Evolutionary conservation across 345 rosid species (phyloP), one percentile per base, ranked within the genome.

Genomic region (Pistacia atlantica): DNA sequence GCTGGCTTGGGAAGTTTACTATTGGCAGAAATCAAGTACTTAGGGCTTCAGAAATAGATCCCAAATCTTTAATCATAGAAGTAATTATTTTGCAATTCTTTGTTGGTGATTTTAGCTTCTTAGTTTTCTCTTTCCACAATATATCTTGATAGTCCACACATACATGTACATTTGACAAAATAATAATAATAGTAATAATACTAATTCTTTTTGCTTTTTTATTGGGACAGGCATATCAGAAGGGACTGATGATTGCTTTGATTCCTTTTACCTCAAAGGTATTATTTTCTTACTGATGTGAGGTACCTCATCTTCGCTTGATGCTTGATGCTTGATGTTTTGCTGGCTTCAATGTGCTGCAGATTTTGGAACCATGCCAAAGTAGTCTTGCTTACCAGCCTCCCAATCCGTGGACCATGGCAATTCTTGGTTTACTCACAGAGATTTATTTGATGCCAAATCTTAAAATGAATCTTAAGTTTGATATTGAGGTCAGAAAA

Each of bases 391-490:
- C 98, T 6, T 95, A 95, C 84, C 94, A 84, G 71, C 99, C 99
- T 65, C 99, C 99, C 55, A 95, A 95, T 84, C 99, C 99, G 13
- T 95, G 99, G 99, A 95, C 99, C 12, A 92, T 93, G 97, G 98
- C 91, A 31, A 95, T 95, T 79, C 98, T 95, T 72, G 93, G 98
- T 67, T 85, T 95, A 76, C 91, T 95, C 35, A 86, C 90, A 58
- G 99, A 95, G 88, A 95, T 95, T 66, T 95, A 95, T 80, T 86
- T 92, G 75, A 90, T 95, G 97, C 99, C 97, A 17, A 95, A 95
- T 82, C 86, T 95, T 75, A 95, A 95, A 88, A 95, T 95, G 99
- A 95, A 95, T 77, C 91, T 95, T 46, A 95, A 93, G 83, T 95
- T 95, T 90, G 99, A 95, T 72, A 93, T 95, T 77, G 99, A 95